phyloP scores from a whole-genome alignment of 2,329 filamentous ascomycete species.

The Rhynchosporium agropyri region DNA sequence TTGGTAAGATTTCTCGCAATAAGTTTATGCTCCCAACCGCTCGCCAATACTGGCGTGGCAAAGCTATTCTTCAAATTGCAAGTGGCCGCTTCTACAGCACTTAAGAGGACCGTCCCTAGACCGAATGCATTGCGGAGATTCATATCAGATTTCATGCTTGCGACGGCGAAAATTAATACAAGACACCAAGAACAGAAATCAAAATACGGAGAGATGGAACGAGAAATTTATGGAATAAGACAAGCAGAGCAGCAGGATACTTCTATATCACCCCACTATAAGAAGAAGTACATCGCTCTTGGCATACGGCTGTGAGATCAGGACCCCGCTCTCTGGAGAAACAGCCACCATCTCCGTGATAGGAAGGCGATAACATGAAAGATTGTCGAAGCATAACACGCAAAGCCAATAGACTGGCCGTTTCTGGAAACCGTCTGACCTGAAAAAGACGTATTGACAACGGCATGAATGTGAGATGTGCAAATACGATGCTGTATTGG shows the following conservation, averaged over 20 bases:
- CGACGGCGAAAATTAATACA: neutral
- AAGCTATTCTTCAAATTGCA: slow-evolving; percentile 32
- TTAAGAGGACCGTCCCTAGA: slow-evolving; percentile 15
- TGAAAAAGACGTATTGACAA: no score
- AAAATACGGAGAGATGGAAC: neutral
- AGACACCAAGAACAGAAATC: neutral
- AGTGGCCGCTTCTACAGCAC: slow-evolving; percentile 16
- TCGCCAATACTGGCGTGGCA: slow-evolving; percentile 30
- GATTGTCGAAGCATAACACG: slow-evolving; percentile 3
- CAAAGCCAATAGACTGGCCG: neutral
- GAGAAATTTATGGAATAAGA: neutral
- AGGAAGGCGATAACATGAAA: neutral
- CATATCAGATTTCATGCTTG: slow-evolving; percentile 20
- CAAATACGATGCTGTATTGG: neutral
- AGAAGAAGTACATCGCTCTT: slow-evolving; percentile 1
- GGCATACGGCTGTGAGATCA: neutral
- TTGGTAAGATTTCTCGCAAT: slow-evolving; percentile 34
- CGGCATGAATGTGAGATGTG: neutral
- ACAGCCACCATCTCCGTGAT: slow-evolving; percentile 10
- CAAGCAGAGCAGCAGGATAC: slow-evolving; percentile 5
- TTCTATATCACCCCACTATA: neutral
- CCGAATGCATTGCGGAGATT: slow-evolving; percentile 16
- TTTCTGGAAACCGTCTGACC: neutral
- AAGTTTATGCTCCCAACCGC: slow-evolving; percentile 39
- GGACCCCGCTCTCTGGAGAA: neutral